A percentile compares a stretch with the other conserved stretches of the same genome.
These are phyloP conservation scores for Odontarrhena argentea DNA, from an alignment of 345 rosid species.

Conservation along the genomic window DNA sequence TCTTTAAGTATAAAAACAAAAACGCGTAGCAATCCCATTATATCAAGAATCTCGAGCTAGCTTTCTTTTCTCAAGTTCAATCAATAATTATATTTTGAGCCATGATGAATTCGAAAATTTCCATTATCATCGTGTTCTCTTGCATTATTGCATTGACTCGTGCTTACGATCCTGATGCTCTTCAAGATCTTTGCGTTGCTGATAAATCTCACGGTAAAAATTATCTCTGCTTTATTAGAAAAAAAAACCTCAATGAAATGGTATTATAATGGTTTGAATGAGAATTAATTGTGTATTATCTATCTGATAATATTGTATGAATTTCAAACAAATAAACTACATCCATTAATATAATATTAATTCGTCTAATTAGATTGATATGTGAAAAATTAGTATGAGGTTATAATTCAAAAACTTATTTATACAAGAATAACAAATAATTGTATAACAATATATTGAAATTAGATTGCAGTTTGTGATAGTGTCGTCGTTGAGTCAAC, in stretches of 20 bases:
- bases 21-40: neutral
- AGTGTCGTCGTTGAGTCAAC: no score
- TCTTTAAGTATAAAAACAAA: constrained; percentile 24
- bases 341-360: no score
- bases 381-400: neutral
- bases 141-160: constrained; percentile 36
- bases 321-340: no score
- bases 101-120: constrained; percentile 26
- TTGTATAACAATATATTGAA: neutral
- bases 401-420: neutral
- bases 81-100: neutral
- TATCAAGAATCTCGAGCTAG: constrained; percentile 1
- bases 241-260: no score
- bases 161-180: constrained; percentile 64
- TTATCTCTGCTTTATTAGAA: no score
- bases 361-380: no score
- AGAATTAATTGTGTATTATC: no score
- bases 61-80: constrained; percentile 1
- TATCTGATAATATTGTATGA: no score
- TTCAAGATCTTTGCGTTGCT: constrained; percentile 75
- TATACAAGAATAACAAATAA: no score
- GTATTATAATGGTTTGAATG: no score
- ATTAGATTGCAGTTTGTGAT: neutral
- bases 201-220: constrained; percentile 32
- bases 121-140: constrained; percentile 12